Evolutionary conservation across 2,329 filamentous ascomycete genomes (phyloP), one percentile per base, ranked within the genome.

Genomic region (Neonectria punicea): DNA sequence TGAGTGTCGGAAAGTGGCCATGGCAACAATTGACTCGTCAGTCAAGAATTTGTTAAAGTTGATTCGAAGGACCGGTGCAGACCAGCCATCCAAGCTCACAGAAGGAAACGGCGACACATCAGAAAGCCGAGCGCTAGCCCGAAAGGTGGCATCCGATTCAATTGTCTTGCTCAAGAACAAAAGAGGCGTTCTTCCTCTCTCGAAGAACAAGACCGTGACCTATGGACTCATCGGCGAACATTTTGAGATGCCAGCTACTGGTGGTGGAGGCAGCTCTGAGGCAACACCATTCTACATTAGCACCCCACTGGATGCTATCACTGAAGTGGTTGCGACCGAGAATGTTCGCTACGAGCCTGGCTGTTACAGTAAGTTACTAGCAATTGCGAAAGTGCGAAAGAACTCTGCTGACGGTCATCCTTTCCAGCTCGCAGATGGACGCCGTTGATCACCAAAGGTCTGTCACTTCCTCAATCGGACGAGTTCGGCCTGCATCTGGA

Each of bases 181-280:
- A 16, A 36, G 20, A 8, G 47, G 47, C 1, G 11, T 46, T 9
- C 54, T 66, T 0, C 63, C 59, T 1, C 25, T 63, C 9, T 16
- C 69, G 5, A 51, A 65, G 10, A 56, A 58, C 0, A 67, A 67
- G 39, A 69, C 51, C 16, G 57, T 81, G 5, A 78, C 85, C 6
- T 80, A 68, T 9, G 69, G 69, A 0, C 56, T 77, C 1, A 72
- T 78, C 36, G 74, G 76, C 1, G 71, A 76, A 9, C 86, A 86
- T 41, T 65, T 73, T 39, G 70, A 72, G 44, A 67, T 67, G 20
- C 72, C 76, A 5, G 58, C 72, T 2, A 72, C 72, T 34, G 70
- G 71, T 5, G 77, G 77, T 11, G 75, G 77, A 7, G 77, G 77
- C 2, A 76, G 73, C 18, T 74, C 77, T 2, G 70, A 70, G 1